Conservation (phyloP, 2,329 filamentous ascomycete species). For the Penicillium griseofulvum region DNA sequence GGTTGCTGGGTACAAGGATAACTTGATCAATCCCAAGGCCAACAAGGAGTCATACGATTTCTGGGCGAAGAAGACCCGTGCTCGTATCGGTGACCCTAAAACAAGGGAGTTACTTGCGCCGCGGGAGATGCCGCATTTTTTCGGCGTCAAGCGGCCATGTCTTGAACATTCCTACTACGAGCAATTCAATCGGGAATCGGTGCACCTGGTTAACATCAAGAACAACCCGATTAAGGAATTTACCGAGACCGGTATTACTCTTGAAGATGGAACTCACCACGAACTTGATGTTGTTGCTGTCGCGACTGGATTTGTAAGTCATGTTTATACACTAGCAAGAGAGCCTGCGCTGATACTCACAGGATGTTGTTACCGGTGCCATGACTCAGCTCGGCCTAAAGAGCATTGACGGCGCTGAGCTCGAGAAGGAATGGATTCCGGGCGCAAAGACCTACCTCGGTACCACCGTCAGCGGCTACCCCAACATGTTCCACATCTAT, state of each 20-base stretch:
- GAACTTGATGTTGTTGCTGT: conserved; percentile 44
- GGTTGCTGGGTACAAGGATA: conserved; percentile 56
- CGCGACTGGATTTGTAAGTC: conserved; percentile 43
- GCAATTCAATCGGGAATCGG: conserved; percentile 46
- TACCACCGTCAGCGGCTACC: conserved; percentile 43
- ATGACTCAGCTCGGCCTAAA: conserved; percentile 42
- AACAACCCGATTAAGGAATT: conserved; percentile 45
- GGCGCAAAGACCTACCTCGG: conserved; percentile 46
- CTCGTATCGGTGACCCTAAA: conserved; percentile 50
- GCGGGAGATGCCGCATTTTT: conserved; percentile 52
- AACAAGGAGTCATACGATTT: conserved; percentile 58
- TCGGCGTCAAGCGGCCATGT: conserved; percentile 52
- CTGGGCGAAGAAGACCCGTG: conserved; percentile 53
- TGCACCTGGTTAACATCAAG: conserved; percentile 48
- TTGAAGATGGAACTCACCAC: conserved; percentile 37
- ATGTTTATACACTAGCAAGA: background rate
- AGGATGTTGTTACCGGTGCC: conserved; percentile 43
- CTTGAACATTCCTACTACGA: conserved; percentile 54
- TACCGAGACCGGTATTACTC: conserved; percentile 40
- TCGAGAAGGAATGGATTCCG: conserved; percentile 39
- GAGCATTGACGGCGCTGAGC: conserved; percentile 29
- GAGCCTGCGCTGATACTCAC: background rate
- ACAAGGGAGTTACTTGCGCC: conserved; percentile 55
- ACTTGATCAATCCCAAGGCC: conserved; percentile 46
- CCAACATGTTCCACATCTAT: conserved; percentile 55